Base-by-base conservation (phyloP, 2,329 filamentous ascomycete species). In the Epicoccum nigrum region DNA sequence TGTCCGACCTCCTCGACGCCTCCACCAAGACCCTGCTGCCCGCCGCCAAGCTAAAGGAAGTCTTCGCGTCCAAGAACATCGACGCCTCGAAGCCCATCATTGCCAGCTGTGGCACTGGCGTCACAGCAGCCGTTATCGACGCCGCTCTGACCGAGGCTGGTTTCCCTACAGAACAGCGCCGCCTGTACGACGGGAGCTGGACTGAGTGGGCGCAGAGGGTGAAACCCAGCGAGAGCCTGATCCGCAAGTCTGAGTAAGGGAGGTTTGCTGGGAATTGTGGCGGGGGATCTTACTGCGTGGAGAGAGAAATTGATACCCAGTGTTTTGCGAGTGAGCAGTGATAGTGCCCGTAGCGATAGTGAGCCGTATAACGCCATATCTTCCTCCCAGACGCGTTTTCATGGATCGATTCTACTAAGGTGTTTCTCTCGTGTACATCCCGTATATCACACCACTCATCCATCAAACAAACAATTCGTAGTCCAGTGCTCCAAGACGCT, bases 121-220 rank as follows among this genome's bases (percentile, higher is more conserved):
- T 99, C 43, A 97, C 92, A 9, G 94, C 94, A 7, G 90, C 90
- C 15, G 84, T 97, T 34, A 85, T 99, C 33, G 94, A 99, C 69
- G 88, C 92, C 30, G 94, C 92, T 2, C 76, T 99, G 45, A 85
- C 84, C 23, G 86, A 91, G 72, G 90, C 92, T 17, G 87, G 86
- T 1, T 92, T 86, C 68, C 89, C 88, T 2, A 78, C 83, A 4
- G 82, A 86, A 54, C 83, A 83, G 46, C 84, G 90, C 60, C 86
- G 83, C 68, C 81, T 99, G 17, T 99, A 99, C 67, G 94, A 99
- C 72, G 94, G 94, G 39, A 96, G 92, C 74, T 99, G 94, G 94
- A 97, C 94, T 83, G 96, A 80, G 86, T 89, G 86, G 85, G 86
- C 86, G 30, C 86, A 88, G 65, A 77, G 85, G 48, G 84, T 86